Evolutionary conservation across 306 rosid species (phyloP), one percentile per base, ranked within the genome.

Genomic region (Psophocarpus tetragonolobus): DNA sequence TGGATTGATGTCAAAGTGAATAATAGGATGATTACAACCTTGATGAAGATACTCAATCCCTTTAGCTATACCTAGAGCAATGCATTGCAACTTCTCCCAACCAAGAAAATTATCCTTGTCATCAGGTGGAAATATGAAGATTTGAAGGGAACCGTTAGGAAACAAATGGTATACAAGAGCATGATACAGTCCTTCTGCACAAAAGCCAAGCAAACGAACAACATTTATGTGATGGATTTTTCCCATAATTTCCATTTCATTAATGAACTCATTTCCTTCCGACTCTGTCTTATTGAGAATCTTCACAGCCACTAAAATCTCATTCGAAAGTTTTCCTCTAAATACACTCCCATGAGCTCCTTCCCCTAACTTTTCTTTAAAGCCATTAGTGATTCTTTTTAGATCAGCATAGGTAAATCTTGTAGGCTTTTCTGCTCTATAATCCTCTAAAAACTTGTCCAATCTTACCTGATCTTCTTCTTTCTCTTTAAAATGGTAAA

Each of bases 41-140:
- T 23, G 63, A 24, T 56, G 63, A 56, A 56, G 63, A 56, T 56
- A 56, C 33, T 56, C 63, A 23, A 56, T 56, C 17, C 63, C 63
- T 26, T 57, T 57, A 26, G 64, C 35, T 57, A 57, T 57, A 11
- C 64, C 64, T 3, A 26, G n/a, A 4, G 35, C 35, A 56, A 56
- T 24, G 35, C 12, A 17, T 56, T 56, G 63, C 11, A 56, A 35
- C 63, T 12, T 56, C 17, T 56, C 33, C 35, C 63, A 56, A 3
- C 63, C 63, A 56, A 56, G 63, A 35, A 56, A 56, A 23, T 23
- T 15, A 11, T 56, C 33, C 33, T 4, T 24, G 63, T 56, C 33
- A 9, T 56, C 33, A 1, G 35, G 35, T 1, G 63, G 23, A 24
- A 23, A 10, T 4, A 56, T 56, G 63, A 56, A 56, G 17, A 8